Evolutionary conservation across 108 stramenopile species (phyloP).

Genomic region (Conticribra weissflogii): DNA sequence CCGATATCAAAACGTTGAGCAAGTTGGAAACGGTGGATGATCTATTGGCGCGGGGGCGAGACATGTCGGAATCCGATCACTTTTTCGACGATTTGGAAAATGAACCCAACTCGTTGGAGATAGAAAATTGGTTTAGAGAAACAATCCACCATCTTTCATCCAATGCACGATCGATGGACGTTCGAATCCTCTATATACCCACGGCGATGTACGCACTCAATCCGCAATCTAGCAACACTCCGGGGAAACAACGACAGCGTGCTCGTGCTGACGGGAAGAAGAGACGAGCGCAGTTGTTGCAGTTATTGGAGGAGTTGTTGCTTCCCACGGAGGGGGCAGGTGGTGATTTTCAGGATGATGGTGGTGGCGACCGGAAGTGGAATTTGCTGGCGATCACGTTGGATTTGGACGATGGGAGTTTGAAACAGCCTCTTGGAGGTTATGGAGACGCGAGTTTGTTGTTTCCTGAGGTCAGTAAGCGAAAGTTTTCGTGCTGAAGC

Average conservation of each 20-base stretch:
- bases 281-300: slow-evolving; percentile 62
- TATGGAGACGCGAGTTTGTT: too few relatives aligned
- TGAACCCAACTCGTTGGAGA: too few relatives aligned
- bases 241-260: slow-evolving; percentile 89
- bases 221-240: slow-evolving; percentile 60
- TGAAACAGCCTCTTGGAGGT: slow-evolving; percentile 84
- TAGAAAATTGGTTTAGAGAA: slow-evolving; percentile 29
- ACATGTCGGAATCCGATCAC: slow-evolving; percentile 1
- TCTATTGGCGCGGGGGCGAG: slow-evolving; percentile 10
- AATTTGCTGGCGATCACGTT: slow-evolving; percentile 56
- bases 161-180: slow-evolving; percentile 12
- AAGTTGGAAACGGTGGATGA: slow-evolving; percentile 53
- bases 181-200: slow-evolving; percentile 84
- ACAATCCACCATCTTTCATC: slow-evolving; percentile 13
- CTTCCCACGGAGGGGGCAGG: neutral
- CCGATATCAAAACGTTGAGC: slow-evolving; percentile 48
- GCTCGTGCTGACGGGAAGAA: slow-evolving; percentile 83
- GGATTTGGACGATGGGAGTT: slow-evolving; percentile 78
- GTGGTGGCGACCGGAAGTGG: neutral
- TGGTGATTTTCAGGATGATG: neutral
- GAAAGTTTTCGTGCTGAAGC: too few relatives aligned
- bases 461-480: too few relatives aligned
- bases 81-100: slow-evolving; percentile 1
- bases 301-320: slow-evolving; percentile 49
- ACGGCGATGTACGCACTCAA: slow-evolving; percentile 90